phyloP scores from a whole-genome alignment of 805 yeast species.

The Lipomyces yamanashiensis region DNA sequence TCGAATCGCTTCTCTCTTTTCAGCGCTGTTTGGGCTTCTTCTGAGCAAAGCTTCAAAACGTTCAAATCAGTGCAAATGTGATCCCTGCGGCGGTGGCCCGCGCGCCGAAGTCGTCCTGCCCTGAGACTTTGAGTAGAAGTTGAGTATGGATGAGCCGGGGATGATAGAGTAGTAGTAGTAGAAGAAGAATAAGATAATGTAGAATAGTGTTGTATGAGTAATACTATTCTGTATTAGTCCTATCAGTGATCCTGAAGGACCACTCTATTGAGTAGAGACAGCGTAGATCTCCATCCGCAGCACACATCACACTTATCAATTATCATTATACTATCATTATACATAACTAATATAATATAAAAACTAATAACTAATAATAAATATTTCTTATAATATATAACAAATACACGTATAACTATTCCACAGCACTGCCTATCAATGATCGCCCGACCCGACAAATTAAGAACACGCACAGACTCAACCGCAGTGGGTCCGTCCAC shows the following conservation, averaged over 20 bases:
- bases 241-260: too few relatives aligned
- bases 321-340: too few relatives aligned
- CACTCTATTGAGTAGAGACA: too few relatives aligned
- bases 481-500: constrained; percentile 13
- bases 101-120: not conserved
- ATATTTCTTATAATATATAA: too few relatives aligned
- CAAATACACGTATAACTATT: too few relatives aligned
- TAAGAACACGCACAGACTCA: constrained; percentile 6
- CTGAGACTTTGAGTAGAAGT: not conserved
- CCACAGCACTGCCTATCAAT: not conserved
- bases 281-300: too few relatives aligned
- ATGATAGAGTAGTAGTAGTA: not conserved
- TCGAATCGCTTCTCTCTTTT: not conserved
- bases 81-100: constrained; percentile 10
- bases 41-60: not conserved
- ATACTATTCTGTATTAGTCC: not conserved
- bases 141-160: not conserved
- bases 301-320: too few relatives aligned
- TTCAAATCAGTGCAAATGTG: not conserved
- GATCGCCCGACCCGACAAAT: not conserved
- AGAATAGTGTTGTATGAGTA: not conserved
- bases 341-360: too few relatives aligned
- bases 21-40: not conserved
- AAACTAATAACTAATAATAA: too few relatives aligned
- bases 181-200: not conserved